Evolutionary conservation across 495 filamentous ascomycete species (phyloP).

Genomic region (Aspergillus egyptiacus): DNA sequence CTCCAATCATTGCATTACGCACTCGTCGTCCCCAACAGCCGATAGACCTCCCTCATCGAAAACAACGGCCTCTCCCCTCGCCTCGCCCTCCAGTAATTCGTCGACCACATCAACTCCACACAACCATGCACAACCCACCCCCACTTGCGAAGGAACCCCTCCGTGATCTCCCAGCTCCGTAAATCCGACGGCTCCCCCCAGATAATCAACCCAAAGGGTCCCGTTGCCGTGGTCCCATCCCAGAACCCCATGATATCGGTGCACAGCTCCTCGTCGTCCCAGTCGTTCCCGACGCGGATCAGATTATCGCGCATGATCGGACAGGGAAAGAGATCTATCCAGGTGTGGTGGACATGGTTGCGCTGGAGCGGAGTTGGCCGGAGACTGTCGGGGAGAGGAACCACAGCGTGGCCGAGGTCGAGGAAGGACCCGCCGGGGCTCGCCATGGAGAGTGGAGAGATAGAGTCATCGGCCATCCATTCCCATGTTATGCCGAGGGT

Average conservation of each 20-base stretch:
- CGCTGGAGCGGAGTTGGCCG: neutral
- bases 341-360: neutral
- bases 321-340: neutral
- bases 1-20: too few species aligned
- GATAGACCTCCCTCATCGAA: too few species aligned
- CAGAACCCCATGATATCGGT: neutral
- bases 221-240: neutral
- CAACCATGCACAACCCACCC: too few species aligned
- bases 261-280: slow-evolving; percentile 2
- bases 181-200: neutral
- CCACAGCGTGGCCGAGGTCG: too few species aligned
- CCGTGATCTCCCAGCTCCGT: neutral
- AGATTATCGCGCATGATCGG: neutral
- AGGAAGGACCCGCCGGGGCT: too few species aligned
- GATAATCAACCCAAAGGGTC: neutral
- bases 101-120: too few species aligned
- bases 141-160: too few species aligned
- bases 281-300: neutral
- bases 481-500: neutral
- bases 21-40: too few species aligned
- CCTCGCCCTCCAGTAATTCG: too few species aligned
- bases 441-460: neutral
- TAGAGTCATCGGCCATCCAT: neutral
- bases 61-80: too few species aligned
- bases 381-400: neutral